A percentile compares a stretch with the other conserved stretches of the same genome.
Conservation (phyloP, 441 rosid genomes). For the Populus trichocarpa region DNA sequence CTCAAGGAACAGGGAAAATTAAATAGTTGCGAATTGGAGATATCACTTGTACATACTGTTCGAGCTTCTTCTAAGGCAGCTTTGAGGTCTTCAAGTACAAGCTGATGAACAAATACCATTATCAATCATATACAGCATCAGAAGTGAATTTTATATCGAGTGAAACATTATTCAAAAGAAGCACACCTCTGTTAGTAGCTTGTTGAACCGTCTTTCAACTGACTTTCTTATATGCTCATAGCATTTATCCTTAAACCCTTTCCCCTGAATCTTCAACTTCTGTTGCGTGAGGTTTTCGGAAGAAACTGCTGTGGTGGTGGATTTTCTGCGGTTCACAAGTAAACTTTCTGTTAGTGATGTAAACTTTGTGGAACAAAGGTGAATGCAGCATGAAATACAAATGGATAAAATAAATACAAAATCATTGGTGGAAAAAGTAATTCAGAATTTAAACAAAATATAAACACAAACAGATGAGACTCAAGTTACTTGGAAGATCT, state of each 20-base stretch:
- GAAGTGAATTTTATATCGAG: constrained; percentile 9
- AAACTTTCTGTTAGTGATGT: constrained; percentile 7
- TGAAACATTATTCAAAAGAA: constrained; percentile 10
- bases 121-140: constrained; percentile 22
- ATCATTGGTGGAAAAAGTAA: neutral
- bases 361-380: neutral
- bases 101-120: constrained; percentile 48
- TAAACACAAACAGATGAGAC: constrained; percentile 8
- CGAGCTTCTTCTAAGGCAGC: constrained; percentile 97
- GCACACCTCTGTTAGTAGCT: constrained; percentile 71
- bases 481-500: constrained; percentile 76
- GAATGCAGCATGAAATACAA: constrained; percentile 14
- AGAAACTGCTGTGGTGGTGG: constrained; percentile 52
- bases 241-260: constrained; percentile 97
- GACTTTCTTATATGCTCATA: constrained; percentile 90
- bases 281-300: constrained; percentile 62
- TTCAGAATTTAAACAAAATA: neutral
- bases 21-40: constrained; percentile 8
- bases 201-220: constrained; percentile 82
- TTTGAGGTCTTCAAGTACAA: constrained; percentile 87
- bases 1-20: neutral
- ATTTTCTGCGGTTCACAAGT: constrained; percentile 48
- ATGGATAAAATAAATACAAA: neutral
- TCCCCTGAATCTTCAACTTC: constrained; percentile 80
- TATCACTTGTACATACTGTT: constrained; percentile 45